These are phyloP conservation scores for Beauveria scarabaeidicola DNA, from an alignment of 2,329 filamentous ascomycete genomes.

Conservation along the genomic window DNA sequence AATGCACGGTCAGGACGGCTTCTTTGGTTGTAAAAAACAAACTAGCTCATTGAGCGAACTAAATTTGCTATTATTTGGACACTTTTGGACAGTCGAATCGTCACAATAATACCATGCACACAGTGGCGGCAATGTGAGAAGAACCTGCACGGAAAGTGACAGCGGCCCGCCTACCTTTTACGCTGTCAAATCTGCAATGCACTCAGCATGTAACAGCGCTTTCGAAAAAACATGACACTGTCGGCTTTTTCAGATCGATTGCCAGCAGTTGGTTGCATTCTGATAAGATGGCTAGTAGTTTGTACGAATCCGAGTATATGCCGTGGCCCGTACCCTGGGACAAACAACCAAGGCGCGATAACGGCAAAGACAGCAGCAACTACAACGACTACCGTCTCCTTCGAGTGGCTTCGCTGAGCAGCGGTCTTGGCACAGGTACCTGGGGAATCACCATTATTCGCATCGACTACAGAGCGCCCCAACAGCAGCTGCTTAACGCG, in stretches of 20 bases:
- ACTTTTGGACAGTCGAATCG: not conserved
- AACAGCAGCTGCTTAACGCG: not conserved
- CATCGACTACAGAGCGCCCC: not conserved
- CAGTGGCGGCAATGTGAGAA: not conserved
- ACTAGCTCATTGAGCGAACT: not conserved
- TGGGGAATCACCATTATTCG: conserved; percentile 3
- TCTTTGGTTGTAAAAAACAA: not conserved
- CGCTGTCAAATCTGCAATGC: not conserved
- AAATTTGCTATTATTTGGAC: not conserved
- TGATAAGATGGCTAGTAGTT: not conserved
- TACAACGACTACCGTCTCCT: not conserved
- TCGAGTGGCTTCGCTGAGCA: not conserved
- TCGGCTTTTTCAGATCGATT: too few relatives aligned
- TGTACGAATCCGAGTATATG: not conserved
- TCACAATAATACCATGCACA: not conserved
- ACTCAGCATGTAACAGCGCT: not conserved
- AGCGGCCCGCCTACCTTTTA: not conserved
- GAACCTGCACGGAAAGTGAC: not conserved
- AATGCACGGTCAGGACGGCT: not conserved
- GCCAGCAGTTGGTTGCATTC: not conserved
- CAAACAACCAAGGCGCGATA: not conserved
- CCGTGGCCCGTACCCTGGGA: not conserved
- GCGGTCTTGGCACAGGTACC: not conserved
- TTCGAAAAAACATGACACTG: not conserved
- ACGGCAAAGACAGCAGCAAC: not conserved